phyloP scores from a whole-genome alignment of 2,329 filamentous ascomycete species.

The Botrytis byssoidea region DNA sequence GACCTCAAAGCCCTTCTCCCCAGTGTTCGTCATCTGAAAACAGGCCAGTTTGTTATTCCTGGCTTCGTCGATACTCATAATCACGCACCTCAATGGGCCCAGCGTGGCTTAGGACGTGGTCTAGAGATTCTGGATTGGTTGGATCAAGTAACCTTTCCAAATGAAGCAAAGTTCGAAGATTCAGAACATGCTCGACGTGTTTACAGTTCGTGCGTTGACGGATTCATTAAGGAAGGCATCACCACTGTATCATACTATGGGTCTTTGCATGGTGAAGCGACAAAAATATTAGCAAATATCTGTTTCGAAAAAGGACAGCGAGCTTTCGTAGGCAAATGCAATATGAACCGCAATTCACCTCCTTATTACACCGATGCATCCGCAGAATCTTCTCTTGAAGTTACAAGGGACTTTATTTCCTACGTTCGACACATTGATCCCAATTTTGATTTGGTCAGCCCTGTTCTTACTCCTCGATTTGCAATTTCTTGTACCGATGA shows the following conservation, averaged over 20 bases:
- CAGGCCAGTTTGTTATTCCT: constrained; percentile 51
- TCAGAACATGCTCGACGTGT: constrained; percentile 61
- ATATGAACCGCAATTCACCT: constrained; percentile 70
- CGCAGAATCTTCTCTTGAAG: constrained; percentile 40
- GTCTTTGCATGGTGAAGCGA: constrained; percentile 78
- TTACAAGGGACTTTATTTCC: constrained; percentile 22
- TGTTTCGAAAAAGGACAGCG: constrained; percentile 78
- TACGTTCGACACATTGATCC: constrained; percentile 49
- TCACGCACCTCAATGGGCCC: constrained; percentile 59
- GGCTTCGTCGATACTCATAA: constrained; percentile 67
- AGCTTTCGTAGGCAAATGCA: constrained; percentile 73
- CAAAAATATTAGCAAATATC: constrained; percentile 80
- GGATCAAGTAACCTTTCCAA: constrained; percentile 60
- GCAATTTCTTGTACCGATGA: constrained; percentile 50
- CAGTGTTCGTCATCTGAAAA: constrained; percentile 15
- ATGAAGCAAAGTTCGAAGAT: constrained; percentile 65
- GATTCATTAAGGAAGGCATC: constrained; percentile 81
- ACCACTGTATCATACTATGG: constrained; percentile 90
- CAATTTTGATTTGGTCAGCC: constrained; percentile 50
- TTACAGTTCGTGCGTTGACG: constrained; percentile 73
- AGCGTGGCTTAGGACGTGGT: constrained; percentile 39
- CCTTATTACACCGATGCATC: constrained; percentile 51
- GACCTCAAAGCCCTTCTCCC: constrained; percentile 3
- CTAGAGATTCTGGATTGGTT: constrained; percentile 57
- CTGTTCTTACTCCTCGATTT: constrained; percentile 41